Evolutionary conservation across 1,139 yeast genomes (phyloP).

Genomic region (Blastobotrys elegans): DNA sequence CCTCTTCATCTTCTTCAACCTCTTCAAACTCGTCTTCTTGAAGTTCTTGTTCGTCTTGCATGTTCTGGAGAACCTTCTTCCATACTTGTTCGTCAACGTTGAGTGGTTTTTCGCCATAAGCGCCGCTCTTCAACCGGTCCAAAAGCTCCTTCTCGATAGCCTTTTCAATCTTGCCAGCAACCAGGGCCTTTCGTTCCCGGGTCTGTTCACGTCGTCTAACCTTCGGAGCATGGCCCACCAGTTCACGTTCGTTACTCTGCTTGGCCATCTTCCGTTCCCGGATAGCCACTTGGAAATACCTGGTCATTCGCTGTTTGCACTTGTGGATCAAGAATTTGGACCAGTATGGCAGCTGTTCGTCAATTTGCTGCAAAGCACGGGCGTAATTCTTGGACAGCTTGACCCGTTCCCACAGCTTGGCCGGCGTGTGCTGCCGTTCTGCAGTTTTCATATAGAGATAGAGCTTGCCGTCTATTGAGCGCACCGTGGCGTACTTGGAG

Average conservation of each 20-base stretch:
- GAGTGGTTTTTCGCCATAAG: conserved; percentile 95
- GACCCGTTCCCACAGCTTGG: conserved; percentile 90
- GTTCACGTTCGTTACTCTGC: conserved; percentile 86
- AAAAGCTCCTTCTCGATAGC: conserved; percentile 92
- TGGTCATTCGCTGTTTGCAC: conserved; percentile 91
- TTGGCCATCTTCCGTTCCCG: conserved; percentile 93
- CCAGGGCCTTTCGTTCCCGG: conserved; percentile 91
- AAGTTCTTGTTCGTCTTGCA: conserved; percentile 52
- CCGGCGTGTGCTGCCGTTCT: conserved; percentile 93
- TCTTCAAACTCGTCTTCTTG: conserved; percentile 61
- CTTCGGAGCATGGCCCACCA: conserved; percentile 77
- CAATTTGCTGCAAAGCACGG: conserved; percentile 83
- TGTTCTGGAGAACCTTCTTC: conserved; percentile 85
- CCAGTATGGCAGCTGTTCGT: conserved; percentile 85
- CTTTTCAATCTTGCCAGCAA: conserved; percentile 94
- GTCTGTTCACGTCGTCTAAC: conserved; percentile 91
- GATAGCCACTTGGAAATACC: conserved; percentile 91
- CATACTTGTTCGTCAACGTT: conserved; percentile 94
- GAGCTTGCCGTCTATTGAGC: conserved; percentile 78
- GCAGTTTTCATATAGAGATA: conserved; percentile 95
- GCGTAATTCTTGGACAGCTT: conserved; percentile 82
- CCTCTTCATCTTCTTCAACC: conserved; percentile 58
- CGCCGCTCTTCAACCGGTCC: conserved; percentile 93
- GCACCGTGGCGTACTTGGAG: conserved; percentile 92
- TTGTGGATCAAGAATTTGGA: conserved; percentile 85